Evolutionary conservation across 352 stramenopile species (phyloP).

Genomic region (Pythium sukuiense): DNA sequence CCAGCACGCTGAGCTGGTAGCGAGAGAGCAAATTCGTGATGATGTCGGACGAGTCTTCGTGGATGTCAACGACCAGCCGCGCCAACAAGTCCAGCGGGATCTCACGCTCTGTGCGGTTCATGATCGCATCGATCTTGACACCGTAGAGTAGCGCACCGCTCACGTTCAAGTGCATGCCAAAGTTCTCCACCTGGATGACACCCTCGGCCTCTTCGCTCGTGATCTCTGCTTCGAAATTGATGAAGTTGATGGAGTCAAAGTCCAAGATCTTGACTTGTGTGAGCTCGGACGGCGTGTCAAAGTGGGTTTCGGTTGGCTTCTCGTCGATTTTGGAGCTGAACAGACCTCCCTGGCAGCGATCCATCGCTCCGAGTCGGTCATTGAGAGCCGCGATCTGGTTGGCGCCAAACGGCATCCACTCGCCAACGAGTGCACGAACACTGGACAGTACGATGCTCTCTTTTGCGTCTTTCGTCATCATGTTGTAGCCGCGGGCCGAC

Average conservation of each 20-base stretch:
- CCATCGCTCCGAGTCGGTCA: conserved; percentile 94
- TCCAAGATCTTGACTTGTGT: conserved; percentile 97
- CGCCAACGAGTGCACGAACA: conserved; percentile 95
- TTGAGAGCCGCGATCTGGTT: conserved; percentile 98
- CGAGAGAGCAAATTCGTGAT: conserved; percentile 94
- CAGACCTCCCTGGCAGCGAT: conserved; percentile 95
- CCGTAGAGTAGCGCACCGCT: conserved; percentile 75
- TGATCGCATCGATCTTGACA: conserved; percentile 95
- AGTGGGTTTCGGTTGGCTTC: conserved; percentile 77
- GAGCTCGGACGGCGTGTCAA: conserved; percentile 90
- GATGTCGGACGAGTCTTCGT: conserved; percentile 95
- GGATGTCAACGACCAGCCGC: conserved; percentile 94
- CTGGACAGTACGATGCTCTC: conserved; percentile 96
- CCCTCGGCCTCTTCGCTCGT: conserved; percentile 93
- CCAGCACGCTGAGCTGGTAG: conserved; percentile 94
- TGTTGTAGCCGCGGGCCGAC: conserved; percentile 82
- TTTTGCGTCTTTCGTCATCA: conserved; percentile 92
- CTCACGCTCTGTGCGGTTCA: conserved; percentile 95
- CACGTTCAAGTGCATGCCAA: conserved; percentile 90
- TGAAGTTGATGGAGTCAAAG: conserved; percentile 96
- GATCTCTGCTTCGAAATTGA: conserved; percentile 99
- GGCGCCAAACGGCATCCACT: conserved; percentile 97
- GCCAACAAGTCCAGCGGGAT: conserved; percentile 96
- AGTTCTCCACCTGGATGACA: conserved; percentile 96
- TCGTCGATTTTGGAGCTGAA: conserved; percentile 95